A percentile compares a stretch with the other conserved stretches of the same genome.
Evolutionary conservation across 495 filamentous ascomycete genomes (phyloP).

Genomic region (Daldinia decipiens): DNA sequence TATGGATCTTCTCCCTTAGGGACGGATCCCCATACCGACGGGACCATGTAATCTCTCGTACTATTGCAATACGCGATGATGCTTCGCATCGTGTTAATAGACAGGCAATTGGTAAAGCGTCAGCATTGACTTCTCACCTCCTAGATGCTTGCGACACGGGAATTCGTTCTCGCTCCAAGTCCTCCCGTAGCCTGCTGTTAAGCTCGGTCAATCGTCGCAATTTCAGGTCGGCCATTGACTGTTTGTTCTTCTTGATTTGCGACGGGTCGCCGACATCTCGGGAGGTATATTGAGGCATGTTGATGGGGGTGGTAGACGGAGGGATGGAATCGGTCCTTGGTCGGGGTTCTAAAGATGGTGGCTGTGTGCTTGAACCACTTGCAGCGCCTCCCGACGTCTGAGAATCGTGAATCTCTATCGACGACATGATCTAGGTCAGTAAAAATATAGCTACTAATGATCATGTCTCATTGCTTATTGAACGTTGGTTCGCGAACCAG

Average conservation of each 20-base stretch:
- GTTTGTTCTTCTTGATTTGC: slow-evolving; percentile 94
- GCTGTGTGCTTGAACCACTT: slow-evolving; percentile 43
- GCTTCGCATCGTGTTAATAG: slow-evolving; percentile 58
- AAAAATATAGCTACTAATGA: slow-evolving; percentile 16
- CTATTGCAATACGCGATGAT: slow-evolving; percentile 96
- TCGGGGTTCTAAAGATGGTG: slow-evolving; percentile 34
- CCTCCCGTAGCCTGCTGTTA: slow-evolving; percentile 92
- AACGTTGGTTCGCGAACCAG: slow-evolving; percentile 9
- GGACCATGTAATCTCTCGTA: slow-evolving; percentile 99
- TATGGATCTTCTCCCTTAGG: slow-evolving; percentile 96
- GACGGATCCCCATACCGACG: slow-evolving; percentile 93
- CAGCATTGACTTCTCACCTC: slow-evolving; percentile 68
- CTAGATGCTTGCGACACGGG: slow-evolving; percentile 93
- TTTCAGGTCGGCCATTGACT: slow-evolving; percentile 98
- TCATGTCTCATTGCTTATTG: slow-evolving; percentile 38
- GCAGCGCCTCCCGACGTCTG: slow-evolving; percentile 38
- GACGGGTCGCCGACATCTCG: slow-evolving; percentile 68
- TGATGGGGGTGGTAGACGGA: slow-evolving; percentile 39
- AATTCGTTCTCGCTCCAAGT: slow-evolving; percentile 92
- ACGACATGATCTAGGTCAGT: slow-evolving; percentile 40
- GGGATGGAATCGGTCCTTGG: slow-evolving; percentile 40
- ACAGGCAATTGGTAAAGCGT: background rate
- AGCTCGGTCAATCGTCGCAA: slow-evolving; percentile 94
- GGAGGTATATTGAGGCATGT: slow-evolving; percentile 66
- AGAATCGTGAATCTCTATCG: slow-evolving; percentile 41